A percentile compares a stretch with the other conserved stretches of the same genome.
Conservation (phyloP, 2,329 filamentous ascomycete genomes). For the Aspergillus nomiae region DNA sequence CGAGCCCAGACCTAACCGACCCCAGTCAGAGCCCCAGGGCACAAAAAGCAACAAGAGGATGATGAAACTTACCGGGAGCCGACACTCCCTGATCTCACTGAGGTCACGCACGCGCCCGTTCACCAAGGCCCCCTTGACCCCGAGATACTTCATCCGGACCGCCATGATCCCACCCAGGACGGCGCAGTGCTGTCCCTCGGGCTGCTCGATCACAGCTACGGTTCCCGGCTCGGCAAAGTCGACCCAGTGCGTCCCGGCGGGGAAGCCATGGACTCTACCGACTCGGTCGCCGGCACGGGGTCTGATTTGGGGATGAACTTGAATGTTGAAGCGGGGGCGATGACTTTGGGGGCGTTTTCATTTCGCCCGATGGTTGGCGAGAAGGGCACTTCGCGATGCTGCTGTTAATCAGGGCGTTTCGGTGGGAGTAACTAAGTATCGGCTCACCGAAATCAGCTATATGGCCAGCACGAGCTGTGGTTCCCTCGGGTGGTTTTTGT, state of each 20-base stretch:
- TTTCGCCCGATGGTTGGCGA: constrained; percentile 34
- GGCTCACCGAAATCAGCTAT: constrained; percentile 62
- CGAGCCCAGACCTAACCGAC: constrained; percentile 45
- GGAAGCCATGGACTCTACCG: constrained; percentile 53
- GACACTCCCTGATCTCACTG: constrained; percentile 57
- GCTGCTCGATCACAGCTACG: constrained; percentile 68
- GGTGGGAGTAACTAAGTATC: not conserved
- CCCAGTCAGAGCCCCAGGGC: constrained; percentile 11
- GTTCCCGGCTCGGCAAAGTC: constrained; percentile 63
- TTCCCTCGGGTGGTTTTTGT: constrained; percentile 44
- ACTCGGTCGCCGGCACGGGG: constrained; percentile 34
- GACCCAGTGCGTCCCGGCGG: constrained; percentile 65
- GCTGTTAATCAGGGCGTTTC: not conserved
- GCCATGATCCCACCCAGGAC: constrained; percentile 79
- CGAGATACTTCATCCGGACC: constrained; percentile 64
- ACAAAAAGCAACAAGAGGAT: not conserved
- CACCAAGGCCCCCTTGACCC: constrained; percentile 65
- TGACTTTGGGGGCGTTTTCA: constrained; percentile 34
- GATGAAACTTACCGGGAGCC: constrained; percentile 55
- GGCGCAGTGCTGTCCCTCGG: constrained; percentile 66
- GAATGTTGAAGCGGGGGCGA: constrained; percentile 48
- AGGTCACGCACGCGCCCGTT: constrained; percentile 70
- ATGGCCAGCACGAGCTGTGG: constrained; percentile 65
- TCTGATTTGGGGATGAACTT: constrained; percentile 61
- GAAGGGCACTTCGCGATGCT: constrained; percentile 32